Percentiles rank a stretch among this genome's conserved stretches.
phyloP scores from a whole-genome alignment of 192 early-diverging fungal species.

The Tieghemiomyces parasiticus region DNA sequence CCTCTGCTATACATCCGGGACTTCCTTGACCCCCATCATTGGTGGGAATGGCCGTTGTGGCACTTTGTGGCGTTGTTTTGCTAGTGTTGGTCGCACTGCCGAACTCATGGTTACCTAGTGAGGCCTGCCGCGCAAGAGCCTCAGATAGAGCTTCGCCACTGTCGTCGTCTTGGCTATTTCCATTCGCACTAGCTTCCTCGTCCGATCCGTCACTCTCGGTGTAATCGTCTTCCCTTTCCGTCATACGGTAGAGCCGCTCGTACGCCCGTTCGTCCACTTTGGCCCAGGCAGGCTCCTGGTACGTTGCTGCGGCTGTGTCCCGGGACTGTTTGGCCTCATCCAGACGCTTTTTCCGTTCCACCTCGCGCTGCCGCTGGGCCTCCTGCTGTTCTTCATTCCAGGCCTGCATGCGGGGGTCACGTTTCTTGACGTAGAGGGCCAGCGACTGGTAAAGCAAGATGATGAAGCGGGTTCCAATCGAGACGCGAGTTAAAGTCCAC shows the following conservation, averaged over 20 bases:
- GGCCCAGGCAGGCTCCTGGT: constrained; percentile 61
- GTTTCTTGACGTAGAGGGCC: constrained; percentile 61
- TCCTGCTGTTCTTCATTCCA: constrained; percentile 36
- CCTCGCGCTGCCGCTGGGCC: constrained; percentile 34
- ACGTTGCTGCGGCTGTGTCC: constrained; percentile 32
- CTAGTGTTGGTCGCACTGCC: too few relatives aligned
- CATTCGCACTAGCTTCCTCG: constrained; percentile 10
- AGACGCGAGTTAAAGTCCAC: background rate
- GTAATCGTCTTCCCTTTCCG: constrained; percentile 17
- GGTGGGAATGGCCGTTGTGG: too few relatives aligned
- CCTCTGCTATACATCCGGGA: too few relatives aligned
- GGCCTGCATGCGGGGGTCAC: constrained; percentile 78
- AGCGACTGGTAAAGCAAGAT: constrained; percentile 33
- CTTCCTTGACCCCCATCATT: too few relatives aligned
- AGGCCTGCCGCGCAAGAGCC: constrained; percentile 27
- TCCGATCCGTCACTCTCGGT: constrained; percentile 18
- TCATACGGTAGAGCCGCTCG: constrained; percentile 18
- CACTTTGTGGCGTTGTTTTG: too few relatives aligned
- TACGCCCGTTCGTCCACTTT: constrained; percentile 33
- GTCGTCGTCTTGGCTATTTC: constrained; percentile 12
- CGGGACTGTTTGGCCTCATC: constrained; percentile 38
- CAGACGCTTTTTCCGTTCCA: constrained; percentile 41
- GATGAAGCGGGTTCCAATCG: background rate
- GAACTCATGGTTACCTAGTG: background rate
- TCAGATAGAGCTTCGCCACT: constrained; percentile 19